A percentile compares a stretch with the other conserved stretches of the same genome.
Evolutionary conservation across 1,284 basidiomycete species (phyloP).

Genomic region (Inonotus obliquus): DNA sequence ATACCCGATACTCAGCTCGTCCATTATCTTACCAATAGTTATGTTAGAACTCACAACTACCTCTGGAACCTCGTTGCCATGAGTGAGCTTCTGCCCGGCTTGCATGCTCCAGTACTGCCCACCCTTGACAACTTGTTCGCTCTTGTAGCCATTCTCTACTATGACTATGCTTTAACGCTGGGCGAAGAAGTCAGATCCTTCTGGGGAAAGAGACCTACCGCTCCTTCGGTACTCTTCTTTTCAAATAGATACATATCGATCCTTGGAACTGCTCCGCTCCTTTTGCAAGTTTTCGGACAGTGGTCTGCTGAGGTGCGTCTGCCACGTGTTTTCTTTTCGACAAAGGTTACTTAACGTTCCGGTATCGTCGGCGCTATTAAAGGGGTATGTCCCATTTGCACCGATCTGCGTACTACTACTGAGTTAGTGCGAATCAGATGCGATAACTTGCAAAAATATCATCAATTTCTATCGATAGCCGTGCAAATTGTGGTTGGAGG

Average conservation of each 20-base stretch:
- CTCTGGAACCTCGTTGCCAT: slow-evolving; percentile 8
- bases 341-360: background rate
- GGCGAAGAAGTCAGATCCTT: slow-evolving; percentile 13
- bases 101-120: background rate
- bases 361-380: background rate
- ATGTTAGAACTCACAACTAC: slow-evolving; percentile 9
- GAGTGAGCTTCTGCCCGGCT: background rate
- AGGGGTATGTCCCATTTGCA: no score
- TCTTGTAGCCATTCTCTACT: slow-evolving; percentile 13
- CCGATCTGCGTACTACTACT: background rate
- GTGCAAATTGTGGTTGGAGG: slow-evolving; percentile 16
- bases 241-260: slow-evolving; percentile 14
- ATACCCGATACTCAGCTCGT: background rate
- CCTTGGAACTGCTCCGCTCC: slow-evolving; percentile 9
- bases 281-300: slow-evolving; percentile 7
- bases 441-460: slow-evolving; percentile 9
- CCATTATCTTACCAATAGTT: background rate
- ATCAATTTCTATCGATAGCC: slow-evolving; percentile 13
- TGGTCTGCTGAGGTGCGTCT: background rate
- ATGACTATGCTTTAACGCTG: slow-evolving; percentile 17
- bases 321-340: background rate
- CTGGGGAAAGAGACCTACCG: slow-evolving; percentile 9
- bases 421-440: background rate
- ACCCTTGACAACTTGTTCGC: no score
- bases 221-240: slow-evolving; percentile 13